phyloP scores from a whole-genome alignment of 2,329 filamentous ascomycete species.

The Aspergillus hiratsukae region DNA sequence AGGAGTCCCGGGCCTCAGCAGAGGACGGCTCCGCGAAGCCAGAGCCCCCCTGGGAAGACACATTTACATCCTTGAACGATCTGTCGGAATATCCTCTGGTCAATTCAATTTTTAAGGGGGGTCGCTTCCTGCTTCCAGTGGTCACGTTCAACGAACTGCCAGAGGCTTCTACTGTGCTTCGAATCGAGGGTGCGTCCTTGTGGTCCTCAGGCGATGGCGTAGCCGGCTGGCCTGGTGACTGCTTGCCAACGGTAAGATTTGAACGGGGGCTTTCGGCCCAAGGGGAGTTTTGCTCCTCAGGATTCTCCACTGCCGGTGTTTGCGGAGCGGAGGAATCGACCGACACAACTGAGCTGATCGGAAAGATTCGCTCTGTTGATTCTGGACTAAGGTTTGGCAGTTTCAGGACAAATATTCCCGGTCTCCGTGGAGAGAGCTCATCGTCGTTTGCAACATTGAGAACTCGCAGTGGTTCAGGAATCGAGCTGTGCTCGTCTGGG shows the following conservation, averaged over 20 bases:
- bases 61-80: background rate
- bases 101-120: background rate
- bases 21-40: background rate
- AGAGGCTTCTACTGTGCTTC: background rate
- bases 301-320: conserved; percentile 21
- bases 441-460: conserved; percentile 16
- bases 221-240: background rate
- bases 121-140: background rate
- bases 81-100: background rate
- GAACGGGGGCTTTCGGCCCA: conserved; percentile 10
- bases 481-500: conserved; percentile 8
- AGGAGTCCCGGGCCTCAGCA: background rate
- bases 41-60: background rate
- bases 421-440: conserved; percentile 10
- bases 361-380: conserved; percentile 64
- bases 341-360: conserved; percentile 70
- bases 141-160: background rate
- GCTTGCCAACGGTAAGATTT: conserved; percentile 2
- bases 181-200: background rate
- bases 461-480: conserved; percentile 20
- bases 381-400: conserved; percentile 26
- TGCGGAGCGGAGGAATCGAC: conserved; percentile 51
- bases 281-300: conserved; percentile 15
- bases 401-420: conserved; percentile 14
- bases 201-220: conserved; percentile 1